phyloP scores from a whole-genome alignment of 73 alveolate species.

The Urostyla sp. region DNA sequence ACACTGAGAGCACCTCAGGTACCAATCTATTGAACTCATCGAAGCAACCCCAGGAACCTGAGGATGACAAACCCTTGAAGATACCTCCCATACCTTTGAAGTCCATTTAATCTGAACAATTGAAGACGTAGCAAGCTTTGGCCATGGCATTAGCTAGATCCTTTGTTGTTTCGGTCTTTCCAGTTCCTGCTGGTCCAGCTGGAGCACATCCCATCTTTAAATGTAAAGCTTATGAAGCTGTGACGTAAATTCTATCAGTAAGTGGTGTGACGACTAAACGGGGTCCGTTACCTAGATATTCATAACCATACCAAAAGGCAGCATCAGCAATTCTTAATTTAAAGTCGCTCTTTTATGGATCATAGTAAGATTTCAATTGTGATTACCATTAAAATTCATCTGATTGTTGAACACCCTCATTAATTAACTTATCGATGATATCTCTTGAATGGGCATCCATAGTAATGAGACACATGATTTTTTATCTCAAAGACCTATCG shows the following conservation, averaged over 20 bases:
- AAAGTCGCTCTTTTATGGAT: conserved; percentile 84
- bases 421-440: conserved; percentile 91
- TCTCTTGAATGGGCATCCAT: conserved; percentile 99
- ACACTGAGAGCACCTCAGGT: conserved; percentile 99
- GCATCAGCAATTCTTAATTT: conserved; percentile 97
- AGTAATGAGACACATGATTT: conserved; percentile 99
- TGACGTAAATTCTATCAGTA: conserved; percentile 99
- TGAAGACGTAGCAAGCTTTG: conserved; percentile 99
- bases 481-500: conserved; percentile 90
- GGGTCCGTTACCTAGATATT: conserved; percentile 99
- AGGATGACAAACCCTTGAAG: conserved; percentile 99
- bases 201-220: conserved; percentile 99
- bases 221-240: conserved; percentile 99
- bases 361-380: conserved; percentile 98
- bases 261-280: conserved; percentile 99
- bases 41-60: conserved; percentile 99
- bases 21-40: conserved; percentile 99
- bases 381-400: conserved; percentile 99
- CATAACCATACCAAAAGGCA: conserved; percentile 96
- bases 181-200: conserved; percentile 99
- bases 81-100: conserved; percentile 99
- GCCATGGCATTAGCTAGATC: conserved; percentile 99
- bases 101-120: conserved; percentile 99
- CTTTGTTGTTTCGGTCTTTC: conserved; percentile 99
- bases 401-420: conserved; percentile 92